Evolutionary conservation across 2,329 filamentous ascomycete genomes (phyloP), one percentile per base, ranked within the genome.

Genomic region (Exophiala sp.): DNA sequence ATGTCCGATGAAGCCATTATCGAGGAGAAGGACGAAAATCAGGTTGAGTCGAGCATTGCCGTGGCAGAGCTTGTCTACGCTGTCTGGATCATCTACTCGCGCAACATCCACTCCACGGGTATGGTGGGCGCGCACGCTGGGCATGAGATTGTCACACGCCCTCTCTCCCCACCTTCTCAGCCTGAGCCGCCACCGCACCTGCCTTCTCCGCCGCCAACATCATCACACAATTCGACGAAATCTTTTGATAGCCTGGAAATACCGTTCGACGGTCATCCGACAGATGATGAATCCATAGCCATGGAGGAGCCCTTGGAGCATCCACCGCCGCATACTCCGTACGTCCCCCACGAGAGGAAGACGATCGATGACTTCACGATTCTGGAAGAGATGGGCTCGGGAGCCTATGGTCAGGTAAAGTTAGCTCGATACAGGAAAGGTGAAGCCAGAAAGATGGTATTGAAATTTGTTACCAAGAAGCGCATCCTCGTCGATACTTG

Each of bases 401-500:
- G 94, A 38, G 94, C 94, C 1, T 99, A 99, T 68, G 94, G 94
- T 1, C 92, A 99, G 72, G 94, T 99, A 54, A 99, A 99, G 70
- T 80, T 99, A 44, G 92, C 89, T 48, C 84, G 91, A 29, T 88
- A 94, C 74, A 95, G 91, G 73, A 84, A 85, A 65, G 83, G 81
- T 47, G 51, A 49, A 11, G 52, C 57, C 41, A 88, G 86, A 68
- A 96, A 95, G 71, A 88, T 95, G 59, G 92, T 99, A 16, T 81
- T 99, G 66, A 99, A 99, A 71, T 99, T 95, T 69, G 94, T 99
- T 46, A 97, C 94, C 4, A 99, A 99, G 74, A 85, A 89, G 55
- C 88, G 92, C 41, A 99, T 99, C 69, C 80, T 99, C 11, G 92
- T 99, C 58, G 94, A 99, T 72, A 99, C 94, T 0, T 99, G 94